Evolutionary conservation across 768 basidiomycete species (phyloP).

Genomic region (Lentinula sp.): DNA sequence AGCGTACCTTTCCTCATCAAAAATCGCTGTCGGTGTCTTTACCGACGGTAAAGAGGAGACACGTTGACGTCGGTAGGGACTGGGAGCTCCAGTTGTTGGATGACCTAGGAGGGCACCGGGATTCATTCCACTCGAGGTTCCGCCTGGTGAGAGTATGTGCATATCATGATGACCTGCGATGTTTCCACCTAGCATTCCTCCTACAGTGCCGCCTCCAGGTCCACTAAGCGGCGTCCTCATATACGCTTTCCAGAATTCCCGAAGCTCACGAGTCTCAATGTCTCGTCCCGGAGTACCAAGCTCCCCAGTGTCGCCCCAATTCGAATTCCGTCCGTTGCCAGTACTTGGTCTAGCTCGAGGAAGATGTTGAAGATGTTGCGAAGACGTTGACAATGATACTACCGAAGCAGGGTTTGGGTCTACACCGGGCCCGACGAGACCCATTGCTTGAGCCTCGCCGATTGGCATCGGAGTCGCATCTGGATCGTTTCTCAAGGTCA

Average conservation of each 20-base stretch:
- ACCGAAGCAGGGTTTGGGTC: neutral
- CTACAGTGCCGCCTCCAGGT: slow-evolving; percentile 16
- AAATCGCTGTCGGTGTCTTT: slow-evolving; percentile 51
- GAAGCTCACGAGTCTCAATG: slow-evolving; percentile 41
- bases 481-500: slow-evolving; percentile 24
- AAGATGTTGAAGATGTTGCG: neutral
- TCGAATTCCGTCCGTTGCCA: neutral
- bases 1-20: slow-evolving; percentile 11
- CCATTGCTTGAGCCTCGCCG: slow-evolving; percentile 13
- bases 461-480: slow-evolving; percentile 43
- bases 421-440: neutral
- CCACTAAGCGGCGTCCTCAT: slow-evolving; percentile 59
- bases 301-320: slow-evolving; percentile 8
- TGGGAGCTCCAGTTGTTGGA: neutral
- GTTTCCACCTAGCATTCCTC: slow-evolving; percentile 4
- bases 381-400: neutral
- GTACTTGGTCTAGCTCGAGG: slow-evolving; percentile 4
- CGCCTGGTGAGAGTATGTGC: neutral
- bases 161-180: neutral
- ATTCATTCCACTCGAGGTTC: neutral
- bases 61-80: slow-evolving; percentile 35
- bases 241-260: slow-evolving; percentile 72
- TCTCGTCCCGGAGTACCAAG: slow-evolving; percentile 18
- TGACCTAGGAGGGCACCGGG: neutral
- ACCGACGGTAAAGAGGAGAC: slow-evolving; percentile 66